Conservation (phyloP, 2,329 filamentous ascomycete genomes). For the Claviceps spartinae region DNA sequence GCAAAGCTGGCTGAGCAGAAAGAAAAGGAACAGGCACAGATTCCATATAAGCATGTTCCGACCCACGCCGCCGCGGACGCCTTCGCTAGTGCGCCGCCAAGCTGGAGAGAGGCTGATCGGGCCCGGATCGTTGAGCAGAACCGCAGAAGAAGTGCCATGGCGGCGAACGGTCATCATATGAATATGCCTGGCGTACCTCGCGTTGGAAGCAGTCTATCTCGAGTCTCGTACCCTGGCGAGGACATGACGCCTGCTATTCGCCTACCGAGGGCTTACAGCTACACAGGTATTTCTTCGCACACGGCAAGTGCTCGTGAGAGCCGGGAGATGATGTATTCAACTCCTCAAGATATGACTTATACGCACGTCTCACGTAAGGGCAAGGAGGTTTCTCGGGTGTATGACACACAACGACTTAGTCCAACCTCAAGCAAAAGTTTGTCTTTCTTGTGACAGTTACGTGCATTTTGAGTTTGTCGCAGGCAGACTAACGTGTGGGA, state of each 20-base stretch:
- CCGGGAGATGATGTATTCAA: constrained; percentile 19
- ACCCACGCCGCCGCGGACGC: constrained; percentile 48
- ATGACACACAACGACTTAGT: constrained; percentile 21
- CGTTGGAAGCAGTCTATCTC: constrained; percentile 32
- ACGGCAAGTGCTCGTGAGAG: constrained; percentile 12
- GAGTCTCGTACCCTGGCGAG: constrained; percentile 31
- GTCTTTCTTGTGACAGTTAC: not conserved
- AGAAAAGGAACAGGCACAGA: constrained; percentile 22
- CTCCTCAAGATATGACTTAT: constrained; percentile 13
- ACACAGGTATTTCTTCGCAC: constrained; percentile 23
- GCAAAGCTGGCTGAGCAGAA: constrained; percentile 34
- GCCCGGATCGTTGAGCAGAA: constrained; percentile 36
- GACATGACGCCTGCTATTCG: constrained; percentile 25
- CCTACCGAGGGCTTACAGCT: constrained; percentile 30
- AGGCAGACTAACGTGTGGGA: not conserved
- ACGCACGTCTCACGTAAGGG: constrained; percentile 24
- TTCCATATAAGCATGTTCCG: constrained; percentile 46
- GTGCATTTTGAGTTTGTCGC: not conserved
- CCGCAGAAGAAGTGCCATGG: constrained; percentile 34
- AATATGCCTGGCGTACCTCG: constrained; percentile 28
- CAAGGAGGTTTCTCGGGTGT: constrained; percentile 26
- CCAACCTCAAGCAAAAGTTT: constrained; percentile 24
- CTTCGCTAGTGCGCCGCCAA: constrained; percentile 37
- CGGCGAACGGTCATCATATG: constrained; percentile 24
- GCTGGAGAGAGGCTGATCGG: constrained; percentile 34